phyloP scores from a whole-genome alignment of 495 filamentous ascomycete species.

The Achaetomiella virescens region DNA sequence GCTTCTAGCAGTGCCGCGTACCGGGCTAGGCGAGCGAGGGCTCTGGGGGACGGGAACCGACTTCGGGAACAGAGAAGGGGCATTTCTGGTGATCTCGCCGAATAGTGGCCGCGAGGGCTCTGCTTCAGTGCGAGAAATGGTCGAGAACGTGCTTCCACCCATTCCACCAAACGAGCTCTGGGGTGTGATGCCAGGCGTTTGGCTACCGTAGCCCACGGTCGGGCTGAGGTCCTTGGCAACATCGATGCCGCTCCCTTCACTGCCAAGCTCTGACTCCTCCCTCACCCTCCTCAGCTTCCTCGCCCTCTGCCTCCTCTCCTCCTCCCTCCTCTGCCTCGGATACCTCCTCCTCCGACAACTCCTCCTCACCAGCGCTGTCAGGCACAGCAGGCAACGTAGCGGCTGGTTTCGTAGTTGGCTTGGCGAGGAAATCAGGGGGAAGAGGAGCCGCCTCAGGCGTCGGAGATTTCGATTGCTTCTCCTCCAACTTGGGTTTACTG shows the following conservation, averaged over 20 bases:
- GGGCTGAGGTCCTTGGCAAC: constrained; percentile 63
- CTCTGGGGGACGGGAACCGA: constrained; percentile 53
- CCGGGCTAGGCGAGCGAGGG: constrained; percentile 74
- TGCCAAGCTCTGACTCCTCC: constrained; percentile 39
- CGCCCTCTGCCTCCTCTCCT: constrained; percentile 33
- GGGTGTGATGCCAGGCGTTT: constrained; percentile 55
- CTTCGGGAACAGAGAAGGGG: constrained; percentile 50
- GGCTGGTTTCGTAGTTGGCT: constrained; percentile 21
- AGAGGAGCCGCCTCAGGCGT: constrained; percentile 15
- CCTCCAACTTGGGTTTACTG: constrained; percentile 11
- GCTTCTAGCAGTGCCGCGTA: constrained; percentile 48
- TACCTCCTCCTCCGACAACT: constrained; percentile 21
- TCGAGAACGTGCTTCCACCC: constrained; percentile 37
- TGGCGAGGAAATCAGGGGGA: constrained; percentile 24
- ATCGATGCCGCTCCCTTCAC: constrained; percentile 57
- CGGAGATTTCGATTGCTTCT: constrained; percentile 1
- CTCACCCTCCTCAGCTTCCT: constrained; percentile 21
- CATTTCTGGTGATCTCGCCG: constrained; percentile 54
- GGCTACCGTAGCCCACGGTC: constrained; percentile 36
- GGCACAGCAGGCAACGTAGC: constrained; percentile 20
- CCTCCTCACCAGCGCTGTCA: constrained; percentile 20
- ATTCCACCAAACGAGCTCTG: constrained; percentile 61
- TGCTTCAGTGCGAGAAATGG: constrained; percentile 41
- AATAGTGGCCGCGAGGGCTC: constrained; percentile 49
- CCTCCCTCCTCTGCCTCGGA: constrained; percentile 27